phyloP scores from a whole-genome alignment of 306 rosid genomes.

The Mimosa bimucronata region DNA sequence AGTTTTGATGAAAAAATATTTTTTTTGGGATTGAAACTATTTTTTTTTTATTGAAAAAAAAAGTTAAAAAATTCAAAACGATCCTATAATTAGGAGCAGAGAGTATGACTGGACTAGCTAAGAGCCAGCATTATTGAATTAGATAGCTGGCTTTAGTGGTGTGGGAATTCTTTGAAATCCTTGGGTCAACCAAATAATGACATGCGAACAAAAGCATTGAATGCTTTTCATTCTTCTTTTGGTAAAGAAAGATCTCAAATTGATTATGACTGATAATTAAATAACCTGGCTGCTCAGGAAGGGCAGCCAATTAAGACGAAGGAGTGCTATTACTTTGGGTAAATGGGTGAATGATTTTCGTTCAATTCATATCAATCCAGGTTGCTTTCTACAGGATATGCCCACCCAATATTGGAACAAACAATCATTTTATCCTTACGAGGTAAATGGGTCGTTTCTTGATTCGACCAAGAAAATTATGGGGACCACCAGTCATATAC shows the following conservation, averaged over 20 bases:
- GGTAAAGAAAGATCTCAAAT: neutral
- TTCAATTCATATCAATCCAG: neutral
- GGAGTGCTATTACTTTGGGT: neutral
- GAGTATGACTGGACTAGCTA: too few relatives aligned
- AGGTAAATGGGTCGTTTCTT: neutral
- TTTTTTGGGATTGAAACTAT: too few relatives aligned
- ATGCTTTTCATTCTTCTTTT: neutral
- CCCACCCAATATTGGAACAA: neutral
- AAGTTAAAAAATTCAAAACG: too few relatives aligned
- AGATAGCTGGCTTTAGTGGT: too few relatives aligned
- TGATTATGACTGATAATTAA: neutral
- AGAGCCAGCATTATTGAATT: too few relatives aligned
- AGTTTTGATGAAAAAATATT: too few relatives aligned
- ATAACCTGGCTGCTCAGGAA: too few relatives aligned
- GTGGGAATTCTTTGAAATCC: neutral
- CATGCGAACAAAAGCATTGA: neutral
- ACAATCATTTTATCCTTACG: neutral
- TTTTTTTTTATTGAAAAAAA: too few relatives aligned
- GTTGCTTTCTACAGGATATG: neutral
- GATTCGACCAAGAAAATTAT: neutral
- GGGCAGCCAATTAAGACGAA: neutral
- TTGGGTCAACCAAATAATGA: too few relatives aligned
- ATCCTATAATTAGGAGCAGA: too few relatives aligned
- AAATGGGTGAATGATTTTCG: too few relatives aligned
- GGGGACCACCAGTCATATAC: neutral